A percentile compares a stretch with the other conserved stretches of the same genome.
Conservation (phyloP, 2,329 filamentous ascomycete species). For the Pseudogymnoascus sp. region DNA sequence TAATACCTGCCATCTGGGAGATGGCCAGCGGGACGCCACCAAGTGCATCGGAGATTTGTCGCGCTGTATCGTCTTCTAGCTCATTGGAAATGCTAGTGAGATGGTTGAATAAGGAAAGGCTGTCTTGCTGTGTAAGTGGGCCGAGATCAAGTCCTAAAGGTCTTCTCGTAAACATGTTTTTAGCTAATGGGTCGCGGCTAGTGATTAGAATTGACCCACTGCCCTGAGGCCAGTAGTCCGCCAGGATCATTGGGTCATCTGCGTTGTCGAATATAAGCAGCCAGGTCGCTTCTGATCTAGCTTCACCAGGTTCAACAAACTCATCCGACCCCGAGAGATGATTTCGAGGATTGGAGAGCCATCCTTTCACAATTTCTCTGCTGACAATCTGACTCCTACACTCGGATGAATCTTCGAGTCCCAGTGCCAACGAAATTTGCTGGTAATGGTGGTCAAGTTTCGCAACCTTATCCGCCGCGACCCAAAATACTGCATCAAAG, state of each 20-base stretch:
- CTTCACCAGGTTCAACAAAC: neutral
- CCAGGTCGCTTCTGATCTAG: slow-evolving; percentile 19
- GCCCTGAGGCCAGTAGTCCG: slow-evolving; percentile 23
- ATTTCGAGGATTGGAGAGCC: slow-evolving; percentile 21
- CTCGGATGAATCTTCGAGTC: slow-evolving; percentile 23
- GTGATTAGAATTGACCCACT: slow-evolving; percentile 24
- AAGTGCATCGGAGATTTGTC: slow-evolving; percentile 16
- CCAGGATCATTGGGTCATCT: slow-evolving; percentile 21
- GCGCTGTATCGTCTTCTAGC: slow-evolving; percentile 12
- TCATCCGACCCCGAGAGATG: neutral
- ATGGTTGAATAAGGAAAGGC: slow-evolving; percentile 10
- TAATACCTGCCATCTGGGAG: slow-evolving; percentile 22
- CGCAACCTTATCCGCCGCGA: slow-evolving; percentile 24
- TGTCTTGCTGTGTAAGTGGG: slow-evolving; percentile 13
- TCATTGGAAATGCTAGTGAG: neutral
- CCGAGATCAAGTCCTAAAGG: slow-evolving; percentile 14
- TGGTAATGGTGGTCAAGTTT: slow-evolving; percentile 24
- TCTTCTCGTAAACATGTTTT: slow-evolving; percentile 12
- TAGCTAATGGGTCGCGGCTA: slow-evolving; percentile 23
- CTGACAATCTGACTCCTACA: slow-evolving; percentile 13
- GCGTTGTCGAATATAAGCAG: slow-evolving; percentile 25
- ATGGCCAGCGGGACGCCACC: slow-evolving; percentile 21
- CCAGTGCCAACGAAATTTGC: slow-evolving; percentile 22
- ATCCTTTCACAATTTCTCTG: slow-evolving; percentile 22
- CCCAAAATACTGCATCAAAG: slow-evolving; percentile 30